These are phyloP conservation scores for Syncephalis fuscata DNA, from an alignment of 371 early-diverging fungal species.

Conservation along the genomic window DNA sequence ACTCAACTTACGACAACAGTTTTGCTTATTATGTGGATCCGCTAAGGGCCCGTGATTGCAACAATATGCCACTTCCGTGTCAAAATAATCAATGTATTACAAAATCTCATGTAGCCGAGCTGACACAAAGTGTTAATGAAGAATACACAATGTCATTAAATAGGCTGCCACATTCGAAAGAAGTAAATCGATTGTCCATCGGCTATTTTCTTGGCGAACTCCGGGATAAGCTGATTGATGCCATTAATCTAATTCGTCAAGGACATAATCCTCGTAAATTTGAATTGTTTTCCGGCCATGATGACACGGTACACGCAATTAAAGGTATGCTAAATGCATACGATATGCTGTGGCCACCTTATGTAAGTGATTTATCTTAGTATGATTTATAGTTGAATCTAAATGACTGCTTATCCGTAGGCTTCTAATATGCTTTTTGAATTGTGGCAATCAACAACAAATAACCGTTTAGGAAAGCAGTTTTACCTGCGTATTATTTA, in stretches of 20 bases:
- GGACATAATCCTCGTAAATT: constrained; percentile 6
- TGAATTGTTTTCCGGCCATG: constrained; percentile 30
- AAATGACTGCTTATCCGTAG: neutral
- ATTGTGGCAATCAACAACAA: neutral
- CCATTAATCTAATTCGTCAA: neutral
- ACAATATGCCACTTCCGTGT: constrained; percentile 24
- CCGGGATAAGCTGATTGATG: neutral
- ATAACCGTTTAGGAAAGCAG: neutral
- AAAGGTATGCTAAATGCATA: constrained; percentile 19
- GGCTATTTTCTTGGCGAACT: neutral
- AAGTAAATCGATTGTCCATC: neutral
- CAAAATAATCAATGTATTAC: constrained; percentile 17
- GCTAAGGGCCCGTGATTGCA: constrained; percentile 25
- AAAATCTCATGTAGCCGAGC: neutral
- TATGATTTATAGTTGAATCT: neutral
- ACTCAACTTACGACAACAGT: constrained; percentile 5
- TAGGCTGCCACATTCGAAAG: neutral
- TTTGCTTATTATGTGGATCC: constrained; percentile 26
- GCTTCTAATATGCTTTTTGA: neutral
- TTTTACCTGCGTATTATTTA: neutral
- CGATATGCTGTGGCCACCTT: constrained; percentile 36
- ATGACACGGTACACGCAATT: constrained; percentile 24
- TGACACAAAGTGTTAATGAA: neutral
- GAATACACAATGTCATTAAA: neutral
- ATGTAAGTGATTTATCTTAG: constrained; percentile 9